These are phyloP conservation scores for Aurantiochytrium sp. DNA, from an alignment of 108 stramenopile genomes.

Conservation along the genomic window DNA sequence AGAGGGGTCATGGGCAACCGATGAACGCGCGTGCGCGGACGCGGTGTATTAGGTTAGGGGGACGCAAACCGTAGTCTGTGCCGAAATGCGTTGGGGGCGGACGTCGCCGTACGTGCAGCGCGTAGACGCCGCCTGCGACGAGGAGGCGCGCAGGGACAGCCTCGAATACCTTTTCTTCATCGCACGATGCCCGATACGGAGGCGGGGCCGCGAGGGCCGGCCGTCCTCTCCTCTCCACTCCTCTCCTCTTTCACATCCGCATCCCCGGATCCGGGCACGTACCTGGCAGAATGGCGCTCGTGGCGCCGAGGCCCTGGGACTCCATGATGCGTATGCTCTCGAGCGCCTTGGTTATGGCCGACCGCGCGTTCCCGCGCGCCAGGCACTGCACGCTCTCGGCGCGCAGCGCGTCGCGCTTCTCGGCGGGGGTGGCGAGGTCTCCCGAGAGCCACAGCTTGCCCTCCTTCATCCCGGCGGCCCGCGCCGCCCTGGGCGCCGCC, in stretches of 20 bases:
- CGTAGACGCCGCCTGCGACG: neutral
- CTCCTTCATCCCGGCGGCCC: neutral
- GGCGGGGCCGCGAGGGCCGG: too few species aligned
- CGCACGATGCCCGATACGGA: neutral
- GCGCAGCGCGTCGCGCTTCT: neutral
- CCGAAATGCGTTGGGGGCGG: neutral
- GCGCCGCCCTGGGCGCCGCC: too few species aligned
- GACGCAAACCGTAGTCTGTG: neutral
- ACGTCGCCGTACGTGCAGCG: too few species aligned
- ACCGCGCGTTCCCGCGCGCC: neutral
- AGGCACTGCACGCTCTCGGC: neutral
- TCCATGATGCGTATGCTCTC: neutral
- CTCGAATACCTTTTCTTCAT: neutral
- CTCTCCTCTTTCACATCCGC: neutral
- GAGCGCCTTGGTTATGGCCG: neutral
- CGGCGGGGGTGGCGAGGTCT: neutral
- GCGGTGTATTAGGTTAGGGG: conserved; percentile 13
- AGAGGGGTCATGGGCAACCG: neutral
- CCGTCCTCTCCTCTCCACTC: neutral
- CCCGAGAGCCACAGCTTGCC: neutral
- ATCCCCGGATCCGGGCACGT: too few species aligned
- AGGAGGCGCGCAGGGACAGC: neutral
- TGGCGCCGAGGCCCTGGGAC: neutral
- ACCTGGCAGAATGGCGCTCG: neutral
- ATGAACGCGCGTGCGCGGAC: neutral